Conservation (phyloP, 441 rosid genomes). For the Aquilaria agallochum region DNA sequence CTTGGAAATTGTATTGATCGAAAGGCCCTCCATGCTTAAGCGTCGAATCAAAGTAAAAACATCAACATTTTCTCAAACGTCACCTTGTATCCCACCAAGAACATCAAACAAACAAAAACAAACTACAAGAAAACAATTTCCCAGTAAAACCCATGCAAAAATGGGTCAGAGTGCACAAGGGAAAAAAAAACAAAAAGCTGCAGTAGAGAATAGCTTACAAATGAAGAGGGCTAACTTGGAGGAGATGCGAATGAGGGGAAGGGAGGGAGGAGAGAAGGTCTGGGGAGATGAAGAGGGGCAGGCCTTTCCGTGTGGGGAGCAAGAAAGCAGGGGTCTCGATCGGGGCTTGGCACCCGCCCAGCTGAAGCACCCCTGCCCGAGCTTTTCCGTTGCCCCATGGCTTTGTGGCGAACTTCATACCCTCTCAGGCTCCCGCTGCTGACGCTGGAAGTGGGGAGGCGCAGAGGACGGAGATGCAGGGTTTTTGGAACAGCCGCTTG, state of each 20-base stretch:
- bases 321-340: slow-evolving; percentile 70
- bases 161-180: neutral
- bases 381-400: slow-evolving; percentile 41
- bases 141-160: neutral
- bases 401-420: slow-evolving; percentile 55
- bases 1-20: slow-evolving; percentile 39
- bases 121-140: neutral
- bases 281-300: slow-evolving; percentile 60
- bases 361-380: slow-evolving; percentile 44
- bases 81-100: neutral
- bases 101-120: neutral
- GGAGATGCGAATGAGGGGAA: slow-evolving; percentile 49
- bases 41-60: neutral
- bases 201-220: slow-evolving; percentile 36
- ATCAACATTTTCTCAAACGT: neutral
- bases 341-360: slow-evolving; percentile 28
- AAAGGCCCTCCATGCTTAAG: slow-evolving; percentile 52
- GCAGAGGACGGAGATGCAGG: neutral
- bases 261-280: slow-evolving; percentile 66
- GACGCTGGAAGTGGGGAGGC: neutral
- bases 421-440: neutral
- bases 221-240: slow-evolving; percentile 73
- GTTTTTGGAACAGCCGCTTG: neutral
- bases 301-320: slow-evolving; percentile 65
- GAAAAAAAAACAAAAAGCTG: neutral